These are phyloP conservation scores for Lumnitzera racemosa DNA, from an alignment of 345 rosid genomes.

Conservation along the genomic window DNA sequence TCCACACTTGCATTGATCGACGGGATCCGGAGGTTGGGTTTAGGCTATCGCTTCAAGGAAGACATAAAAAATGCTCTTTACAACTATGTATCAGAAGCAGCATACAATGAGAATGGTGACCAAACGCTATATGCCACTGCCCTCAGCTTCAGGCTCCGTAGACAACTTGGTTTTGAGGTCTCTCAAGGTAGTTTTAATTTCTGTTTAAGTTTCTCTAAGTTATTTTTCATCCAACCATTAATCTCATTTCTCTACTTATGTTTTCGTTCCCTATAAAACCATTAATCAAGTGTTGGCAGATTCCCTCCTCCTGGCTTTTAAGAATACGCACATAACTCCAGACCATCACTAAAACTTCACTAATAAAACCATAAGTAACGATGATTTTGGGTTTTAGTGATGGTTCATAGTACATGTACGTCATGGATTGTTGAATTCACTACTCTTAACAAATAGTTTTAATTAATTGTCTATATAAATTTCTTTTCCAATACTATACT, in stretches of 20 bases:
- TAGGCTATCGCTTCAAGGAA: constrained; percentile 21
- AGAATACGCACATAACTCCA: too few relatives aligned
- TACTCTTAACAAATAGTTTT: too few relatives aligned
- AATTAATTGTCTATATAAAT: too few relatives aligned
- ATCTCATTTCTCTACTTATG: background rate
- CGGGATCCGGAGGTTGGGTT: constrained; percentile 33
- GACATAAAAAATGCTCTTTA: constrained; percentile 22
- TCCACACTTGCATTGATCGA: constrained; percentile 28
- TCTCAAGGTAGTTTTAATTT: constrained; percentile 27
- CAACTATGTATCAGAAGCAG: constrained; percentile 1
- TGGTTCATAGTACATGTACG: too few relatives aligned
- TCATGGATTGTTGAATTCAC: too few relatives aligned
- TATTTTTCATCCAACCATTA: background rate
- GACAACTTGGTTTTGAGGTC: constrained; percentile 31
- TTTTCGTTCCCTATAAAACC: too few relatives aligned
- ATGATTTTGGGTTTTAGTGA: too few relatives aligned
- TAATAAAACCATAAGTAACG: background rate
- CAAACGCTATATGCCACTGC: constrained; percentile 20
- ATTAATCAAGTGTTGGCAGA: too few relatives aligned
- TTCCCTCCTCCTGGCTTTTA: too few relatives aligned
- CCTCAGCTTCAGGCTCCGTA: constrained; percentile 34
- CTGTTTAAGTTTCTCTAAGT: background rate
- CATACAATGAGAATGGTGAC: background rate
- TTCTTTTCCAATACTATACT: too few relatives aligned
- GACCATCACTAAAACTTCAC: background rate